These are phyloP conservation scores for Lachnum nothofagi DNA, from an alignment of 2,329 filamentous ascomycete genomes.

Conservation along the genomic window DNA sequence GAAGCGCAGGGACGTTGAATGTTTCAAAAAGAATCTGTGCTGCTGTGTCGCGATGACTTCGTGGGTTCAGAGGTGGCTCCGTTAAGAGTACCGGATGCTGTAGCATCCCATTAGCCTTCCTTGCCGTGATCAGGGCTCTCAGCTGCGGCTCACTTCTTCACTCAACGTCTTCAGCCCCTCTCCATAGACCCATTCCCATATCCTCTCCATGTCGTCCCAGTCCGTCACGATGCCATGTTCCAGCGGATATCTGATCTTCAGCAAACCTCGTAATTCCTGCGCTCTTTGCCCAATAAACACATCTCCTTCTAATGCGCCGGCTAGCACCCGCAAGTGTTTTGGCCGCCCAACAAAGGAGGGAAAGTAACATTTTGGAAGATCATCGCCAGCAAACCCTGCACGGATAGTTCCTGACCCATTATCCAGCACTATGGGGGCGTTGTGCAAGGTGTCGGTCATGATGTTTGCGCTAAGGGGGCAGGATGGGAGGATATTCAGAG, in stretches of 20 bases:
- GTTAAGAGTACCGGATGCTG: constrained; percentile 93
- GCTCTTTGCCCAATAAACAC: constrained; percentile 90
- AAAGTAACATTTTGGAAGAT: constrained; percentile 93
- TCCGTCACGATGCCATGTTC: constrained; percentile 98
- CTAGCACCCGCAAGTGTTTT: constrained; percentile 89
- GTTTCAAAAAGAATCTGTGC: constrained; percentile 98
- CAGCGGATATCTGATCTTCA: constrained; percentile 93
- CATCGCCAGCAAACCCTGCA: constrained; percentile 93
- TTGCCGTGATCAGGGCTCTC: background rate
- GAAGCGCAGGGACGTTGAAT: constrained; percentile 94
- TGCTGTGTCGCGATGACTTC: constrained; percentile 90
- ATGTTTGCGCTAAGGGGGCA: background rate
- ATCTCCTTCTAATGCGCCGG: constrained; percentile 93
- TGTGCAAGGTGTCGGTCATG: constrained; percentile 75
- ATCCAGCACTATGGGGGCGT: constrained; percentile 97
- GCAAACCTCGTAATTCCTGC: constrained; percentile 81
- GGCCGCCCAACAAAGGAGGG: constrained; percentile 94
- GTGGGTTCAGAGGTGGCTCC: constrained; percentile 90
- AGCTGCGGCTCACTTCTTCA: constrained; percentile 66
- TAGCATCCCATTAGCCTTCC: constrained; percentile 8
- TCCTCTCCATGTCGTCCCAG: constrained; percentile 99
- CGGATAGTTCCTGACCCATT: constrained; percentile 97
- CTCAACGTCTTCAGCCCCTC: constrained; percentile 94
- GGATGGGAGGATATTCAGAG: too few relatives aligned
- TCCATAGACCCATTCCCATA: constrained; percentile 97